Conservation (phyloP, 148 eudicot genomes). For the Rhododendron simsii region DNA sequence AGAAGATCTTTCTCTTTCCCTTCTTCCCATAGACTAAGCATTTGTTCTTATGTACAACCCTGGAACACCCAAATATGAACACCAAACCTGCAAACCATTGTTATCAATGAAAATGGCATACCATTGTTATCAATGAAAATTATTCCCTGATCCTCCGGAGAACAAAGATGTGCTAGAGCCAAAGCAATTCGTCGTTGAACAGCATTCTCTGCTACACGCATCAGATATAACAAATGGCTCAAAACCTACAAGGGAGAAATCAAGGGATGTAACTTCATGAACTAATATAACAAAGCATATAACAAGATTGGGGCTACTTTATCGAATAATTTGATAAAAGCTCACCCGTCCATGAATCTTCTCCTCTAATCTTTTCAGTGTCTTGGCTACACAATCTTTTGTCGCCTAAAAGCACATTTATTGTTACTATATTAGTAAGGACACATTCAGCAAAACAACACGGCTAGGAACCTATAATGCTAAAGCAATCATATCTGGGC, state of each 20-base stretch:
- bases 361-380: conserved; percentile 86
- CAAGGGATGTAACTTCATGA: background rate
- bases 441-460: conserved; percentile 7
- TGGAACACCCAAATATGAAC: too few species aligned
- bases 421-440: background rate
- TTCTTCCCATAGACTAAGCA: background rate
- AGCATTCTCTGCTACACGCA: conserved; percentile 63
- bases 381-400: conserved; percentile 85
- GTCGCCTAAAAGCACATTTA: conserved; percentile 57
- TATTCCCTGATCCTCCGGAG: conserved; percentile 60
- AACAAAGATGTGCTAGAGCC: conserved; percentile 95
- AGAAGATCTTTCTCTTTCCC: too few species aligned
- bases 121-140: conserved; percentile 77
- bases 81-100: too few species aligned
- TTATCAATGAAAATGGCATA: conserved; percentile 11
- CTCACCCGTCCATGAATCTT: conserved; percentile 89
- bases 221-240: conserved; percentile 41
- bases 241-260: conserved; percentile 45
- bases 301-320: background rate
- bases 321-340: background rate
- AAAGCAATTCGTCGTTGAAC: conserved; percentile 69
- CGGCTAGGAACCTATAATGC: background rate
- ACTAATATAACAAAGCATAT: background rate
- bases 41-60: background rate
- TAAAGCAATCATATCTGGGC: background rate